Evolutionary conservation across 129 eudicot genomes (phyloP), one percentile per base, ranked within the genome.

Genomic region (Ambrosia trifida): DNA sequence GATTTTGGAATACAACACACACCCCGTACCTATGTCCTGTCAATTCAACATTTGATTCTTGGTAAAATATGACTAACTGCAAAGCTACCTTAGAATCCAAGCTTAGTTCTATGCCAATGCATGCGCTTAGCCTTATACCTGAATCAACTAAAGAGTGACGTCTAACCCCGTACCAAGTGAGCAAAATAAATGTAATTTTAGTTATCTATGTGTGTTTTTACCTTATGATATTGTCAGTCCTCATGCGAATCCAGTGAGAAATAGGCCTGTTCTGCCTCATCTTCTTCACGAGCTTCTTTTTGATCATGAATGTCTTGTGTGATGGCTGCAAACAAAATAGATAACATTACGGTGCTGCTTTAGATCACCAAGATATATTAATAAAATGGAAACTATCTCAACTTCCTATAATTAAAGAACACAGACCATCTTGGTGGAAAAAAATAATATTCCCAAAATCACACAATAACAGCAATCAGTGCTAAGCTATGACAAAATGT

Each of bases 191-290:
- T 20, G 36, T 7, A 9, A n/a, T 13, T 7, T 30, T 19, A 5
- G 11, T 8, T 31, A 32, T 19, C 4, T 12, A 33, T 14, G 44
- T 0, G 53, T 20, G 5, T 57, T 49, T 16, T 19, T 49, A 87
- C 94, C 96, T 81, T 83, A 91, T 91, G 78, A 86, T 91, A 75
- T 91, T 91, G 76, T 88, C 95, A 2, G 95, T 91, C 50, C 97
- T 79, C 97, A 91, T 79, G 47, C 97, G 92, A 64, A 91, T 91
- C 95, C 97, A 91, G 81, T 91, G 84, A 57, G 95, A 95, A 17
- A 88, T 91, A 0, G 97, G 95, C 78, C 97, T 78, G 61, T 91
- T 91, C 77, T 85, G 97, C 88, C 91, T 91, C 95, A 88, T 86
- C 84, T 90, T 90, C 91, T 90, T 87, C 16, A 87, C 96, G 7